Conservation (phyloP, 139 green algal genomes). For the Diplosphaera chodatii region DNA sequence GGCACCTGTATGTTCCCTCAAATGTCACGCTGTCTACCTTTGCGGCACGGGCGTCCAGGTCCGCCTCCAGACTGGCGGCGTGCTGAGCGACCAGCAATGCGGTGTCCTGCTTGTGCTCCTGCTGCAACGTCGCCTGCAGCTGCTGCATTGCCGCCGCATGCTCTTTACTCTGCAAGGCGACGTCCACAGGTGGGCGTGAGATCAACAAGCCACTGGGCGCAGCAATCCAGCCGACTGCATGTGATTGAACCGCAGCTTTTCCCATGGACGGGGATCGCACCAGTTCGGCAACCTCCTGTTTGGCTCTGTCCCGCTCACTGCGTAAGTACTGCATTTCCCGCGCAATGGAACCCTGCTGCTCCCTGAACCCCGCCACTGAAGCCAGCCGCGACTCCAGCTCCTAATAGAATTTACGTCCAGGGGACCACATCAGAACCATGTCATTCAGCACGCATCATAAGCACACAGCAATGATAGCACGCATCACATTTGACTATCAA, state of each 20-base stretch:
- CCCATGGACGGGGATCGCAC: no score
- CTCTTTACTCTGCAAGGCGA: neutral
- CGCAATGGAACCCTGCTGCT: neutral
- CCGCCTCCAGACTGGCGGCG: neutral
- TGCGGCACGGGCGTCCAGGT: conserved; percentile 59
- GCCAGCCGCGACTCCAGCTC: neutral
- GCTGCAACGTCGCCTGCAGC: neutral
- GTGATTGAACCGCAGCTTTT: no score
- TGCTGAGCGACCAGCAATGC: neutral
- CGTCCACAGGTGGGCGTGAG: no score
- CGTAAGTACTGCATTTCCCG: neutral
- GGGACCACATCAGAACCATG: no score
- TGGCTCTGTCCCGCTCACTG: neutral
- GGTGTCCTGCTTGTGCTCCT: neutral
- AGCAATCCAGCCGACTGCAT: neutral
- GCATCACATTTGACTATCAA: no score
- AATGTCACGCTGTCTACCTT: no score
- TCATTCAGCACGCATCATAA: no score
- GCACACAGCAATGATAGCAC: no score
- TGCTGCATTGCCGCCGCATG: conserved; percentile 1
- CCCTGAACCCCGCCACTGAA: neutral
- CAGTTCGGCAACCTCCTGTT: neutral
- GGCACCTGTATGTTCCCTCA: no score
- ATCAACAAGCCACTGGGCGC: no score
- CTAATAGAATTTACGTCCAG: no score